A percentile compares a stretch with the other conserved stretches of the same genome.
Evolutionary conservation across 208 protist genomes (phyloP).

Genomic region (Tritrichomonas musculus): DNA sequence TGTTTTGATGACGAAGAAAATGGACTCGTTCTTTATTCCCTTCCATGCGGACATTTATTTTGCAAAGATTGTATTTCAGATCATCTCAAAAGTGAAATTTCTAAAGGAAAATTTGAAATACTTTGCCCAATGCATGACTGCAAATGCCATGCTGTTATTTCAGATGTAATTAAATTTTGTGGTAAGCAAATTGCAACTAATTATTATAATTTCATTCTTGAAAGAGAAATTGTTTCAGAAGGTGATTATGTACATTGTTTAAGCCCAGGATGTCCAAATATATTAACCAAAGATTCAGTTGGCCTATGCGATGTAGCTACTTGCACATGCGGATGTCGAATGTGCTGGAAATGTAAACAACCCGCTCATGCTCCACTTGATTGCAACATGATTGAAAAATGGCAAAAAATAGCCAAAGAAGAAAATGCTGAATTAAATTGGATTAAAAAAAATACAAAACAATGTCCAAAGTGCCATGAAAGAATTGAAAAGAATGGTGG

Average conservation of each 20-base stretch:
- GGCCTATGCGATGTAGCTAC: neutral
- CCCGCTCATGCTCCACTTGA: neutral
- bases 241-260: neutral
- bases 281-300: neutral
- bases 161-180: neutral
- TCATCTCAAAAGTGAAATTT: neutral
- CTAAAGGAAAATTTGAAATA: neutral
- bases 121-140: neutral
- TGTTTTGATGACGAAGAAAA: neutral
- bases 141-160: neutral
- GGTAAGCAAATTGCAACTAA: neutral
- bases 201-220: neutral
- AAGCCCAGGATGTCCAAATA: neutral
- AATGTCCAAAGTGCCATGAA: constrained; percentile 19
- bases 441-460: constrained; percentile 20
- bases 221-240: neutral
- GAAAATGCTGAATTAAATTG: neutral
- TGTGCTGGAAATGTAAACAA: neutral
- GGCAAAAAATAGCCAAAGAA: neutral
- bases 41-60: neutral
- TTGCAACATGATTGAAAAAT: neutral
- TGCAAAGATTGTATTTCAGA: neutral
- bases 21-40: neutral
- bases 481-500: constrained; percentile 33
- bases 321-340: neutral